phyloP scores from a whole-genome alignment of 495 filamentous ascomycete genomes.

The Hypomontagnella monticulosa region DNA sequence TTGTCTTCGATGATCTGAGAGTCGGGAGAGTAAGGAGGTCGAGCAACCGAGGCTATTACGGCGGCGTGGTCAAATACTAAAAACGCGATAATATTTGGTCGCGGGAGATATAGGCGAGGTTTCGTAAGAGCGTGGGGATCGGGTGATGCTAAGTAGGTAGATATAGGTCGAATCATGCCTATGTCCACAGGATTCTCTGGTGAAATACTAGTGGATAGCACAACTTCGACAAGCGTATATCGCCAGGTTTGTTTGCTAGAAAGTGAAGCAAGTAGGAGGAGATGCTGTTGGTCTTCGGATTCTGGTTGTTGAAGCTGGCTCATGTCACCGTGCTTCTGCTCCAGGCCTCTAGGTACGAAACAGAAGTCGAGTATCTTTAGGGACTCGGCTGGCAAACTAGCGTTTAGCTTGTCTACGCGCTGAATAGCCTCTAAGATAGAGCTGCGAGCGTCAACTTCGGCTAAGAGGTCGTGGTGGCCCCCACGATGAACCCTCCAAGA shows the following conservation, averaged over 20 bases:
- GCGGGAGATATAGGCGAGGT: constrained; percentile 80
- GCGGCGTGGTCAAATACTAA: constrained; percentile 79
- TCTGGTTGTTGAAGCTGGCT: constrained; percentile 53
- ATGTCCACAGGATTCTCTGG: constrained; percentile 49
- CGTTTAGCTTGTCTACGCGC: constrained; percentile 41
- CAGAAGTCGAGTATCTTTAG: constrained; percentile 61
- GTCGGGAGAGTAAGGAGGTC: constrained; percentile 68
- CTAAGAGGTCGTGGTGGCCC: constrained; percentile 68
- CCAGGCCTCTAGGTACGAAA: constrained; percentile 56
- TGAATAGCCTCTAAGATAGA: constrained; percentile 48
- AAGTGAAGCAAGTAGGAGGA: constrained; percentile 53
- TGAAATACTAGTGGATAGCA: constrained; percentile 45
- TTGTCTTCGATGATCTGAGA: constrained; percentile 74
- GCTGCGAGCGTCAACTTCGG: constrained; percentile 56
- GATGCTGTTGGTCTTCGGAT: constrained; percentile 57
- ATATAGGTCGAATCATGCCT: constrained; percentile 68
- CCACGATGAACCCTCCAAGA: constrained; percentile 89
- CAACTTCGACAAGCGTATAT: constrained; percentile 57
- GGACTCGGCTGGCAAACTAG: constrained; percentile 46
- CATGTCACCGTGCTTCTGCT: constrained; percentile 52
- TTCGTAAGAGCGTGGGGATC: constrained; percentile 54
- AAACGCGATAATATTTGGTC: constrained; percentile 81
- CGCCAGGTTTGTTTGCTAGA: constrained; percentile 45
- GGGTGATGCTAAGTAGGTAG: constrained; percentile 65
- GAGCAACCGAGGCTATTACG: constrained; percentile 74